These are phyloP conservation scores for Urochloa ruziziensis DNA, from an alignment of 176 grass and related monocot genomes.

Conservation along the genomic window DNA sequence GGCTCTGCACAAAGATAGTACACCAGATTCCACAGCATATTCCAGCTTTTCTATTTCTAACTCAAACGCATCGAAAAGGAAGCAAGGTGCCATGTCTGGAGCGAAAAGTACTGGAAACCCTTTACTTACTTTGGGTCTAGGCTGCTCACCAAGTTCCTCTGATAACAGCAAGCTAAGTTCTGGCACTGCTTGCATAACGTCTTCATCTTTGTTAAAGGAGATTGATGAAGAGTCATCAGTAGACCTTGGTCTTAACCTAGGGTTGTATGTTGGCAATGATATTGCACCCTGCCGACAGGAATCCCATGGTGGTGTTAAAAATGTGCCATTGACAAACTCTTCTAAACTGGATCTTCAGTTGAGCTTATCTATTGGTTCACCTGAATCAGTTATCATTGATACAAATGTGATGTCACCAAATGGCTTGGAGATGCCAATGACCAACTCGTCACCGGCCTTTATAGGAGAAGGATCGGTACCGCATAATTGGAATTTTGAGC, in stretches of 20 bases:
- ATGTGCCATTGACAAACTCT: neutral
- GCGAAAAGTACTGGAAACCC: constrained; percentile 31
- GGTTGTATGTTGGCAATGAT: constrained; percentile 51
- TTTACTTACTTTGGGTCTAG: constrained; percentile 54
- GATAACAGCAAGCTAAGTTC: constrained; percentile 75
- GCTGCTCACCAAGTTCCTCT: constrained; percentile 58
- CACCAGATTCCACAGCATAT: constrained; percentile 29
- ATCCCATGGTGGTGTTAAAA: constrained; percentile 29
- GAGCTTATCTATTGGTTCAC: constrained; percentile 64
- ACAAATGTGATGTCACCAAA: constrained; percentile 21
- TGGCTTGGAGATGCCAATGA: constrained; percentile 15
- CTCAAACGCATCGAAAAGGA: constrained; percentile 38
- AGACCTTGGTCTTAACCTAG: constrained; percentile 61
- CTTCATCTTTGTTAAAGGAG: constrained; percentile 62
- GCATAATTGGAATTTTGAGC: constrained; percentile 51
- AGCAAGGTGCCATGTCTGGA: constrained; percentile 41
- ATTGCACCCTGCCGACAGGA: constrained; percentile 37
- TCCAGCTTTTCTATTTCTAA: constrained; percentile 35
- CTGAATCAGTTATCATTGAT: constrained; percentile 59
- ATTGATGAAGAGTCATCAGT: constrained; percentile 64
- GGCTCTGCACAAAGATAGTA: constrained; percentile 26
- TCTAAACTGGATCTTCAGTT: constrained; percentile 63
- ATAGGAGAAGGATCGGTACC: constrained; percentile 39
- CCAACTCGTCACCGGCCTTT: constrained; percentile 8
- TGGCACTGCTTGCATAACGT: constrained; percentile 47